Base-by-base conservation (phyloP, 495 filamentous ascomycete genomes). In the Penicillium bialowiezense region DNA sequence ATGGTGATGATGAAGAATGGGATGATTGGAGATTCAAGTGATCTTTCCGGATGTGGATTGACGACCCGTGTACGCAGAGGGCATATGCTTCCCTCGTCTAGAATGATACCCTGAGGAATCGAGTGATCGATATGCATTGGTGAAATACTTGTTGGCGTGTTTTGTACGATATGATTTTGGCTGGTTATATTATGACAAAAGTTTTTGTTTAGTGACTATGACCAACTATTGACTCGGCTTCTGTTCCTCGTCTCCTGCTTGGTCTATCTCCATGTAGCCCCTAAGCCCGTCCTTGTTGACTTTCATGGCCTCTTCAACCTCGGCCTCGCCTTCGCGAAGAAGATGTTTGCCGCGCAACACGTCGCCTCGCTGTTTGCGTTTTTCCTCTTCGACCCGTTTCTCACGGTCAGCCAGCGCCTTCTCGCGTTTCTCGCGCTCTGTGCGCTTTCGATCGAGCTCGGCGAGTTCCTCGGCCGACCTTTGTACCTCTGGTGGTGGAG, bases 231-330 rank as follows among this genome's bases (percentile, higher is more conserved):
- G 35, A 17, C 20, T 33, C 8, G 14, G 28, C 29, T 54, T 32
- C 21, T 45, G 34, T 41, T 52, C 36, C 19, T 46, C 61, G 3
- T 46, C 55, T n/a, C 41, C 55, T 28, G 34, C 36, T 18, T 55
- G 31, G 19, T 69, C 62, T 18, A 64, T 57, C 36, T 76, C 70
- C 51, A 90, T 65, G 60, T 90, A 82, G 32, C 80, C 82, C 31
- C 79, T 75, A 32, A 92, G 55, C 15, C 89, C 88, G 44, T 80
- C 82, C 65, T 88, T 92, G n/a, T 62, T 56, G 14, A 93, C 75
- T 26, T 74, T 81, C 85, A 92, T 89, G 12, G 90, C 90, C 51
- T 78, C 76, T 57, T 91, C 80, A 24, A 96, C 65, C 62, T 96
- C 88, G 34, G 77, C 75, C 65, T 93, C 88, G 43, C 87, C 89